Evolutionary conservation across 192 early-diverging fungal species (phyloP).

Genomic region (Mortierella claussenii): DNA sequence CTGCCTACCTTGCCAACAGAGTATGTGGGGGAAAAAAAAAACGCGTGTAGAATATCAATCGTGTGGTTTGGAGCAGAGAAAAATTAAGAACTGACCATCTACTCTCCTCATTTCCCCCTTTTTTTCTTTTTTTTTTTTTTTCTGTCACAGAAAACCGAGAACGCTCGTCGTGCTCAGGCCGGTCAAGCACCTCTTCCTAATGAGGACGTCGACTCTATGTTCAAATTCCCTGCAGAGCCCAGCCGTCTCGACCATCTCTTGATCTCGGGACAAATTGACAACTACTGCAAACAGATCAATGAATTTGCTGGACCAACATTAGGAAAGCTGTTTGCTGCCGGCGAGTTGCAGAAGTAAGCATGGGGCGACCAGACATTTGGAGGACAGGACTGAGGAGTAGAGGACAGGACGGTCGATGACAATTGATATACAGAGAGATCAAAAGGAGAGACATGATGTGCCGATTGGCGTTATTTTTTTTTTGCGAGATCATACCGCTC

Average conservation of each 20-base stretch:
- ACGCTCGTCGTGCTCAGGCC: conserved; percentile 72
- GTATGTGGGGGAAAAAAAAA: no score
- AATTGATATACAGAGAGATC: no score
- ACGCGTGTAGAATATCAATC: no score
- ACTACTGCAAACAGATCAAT: conserved; percentile 92
- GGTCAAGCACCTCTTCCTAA: conserved; percentile 82
- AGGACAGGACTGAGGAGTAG: no score
- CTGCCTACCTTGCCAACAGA: conserved; percentile 67
- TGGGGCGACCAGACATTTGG: no score
- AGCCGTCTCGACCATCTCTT: conserved; percentile 91
- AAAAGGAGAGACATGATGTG: no score
- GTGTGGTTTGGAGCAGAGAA: no score
- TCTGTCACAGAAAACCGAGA: conserved; percentile 69
- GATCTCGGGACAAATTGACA: conserved; percentile 90
- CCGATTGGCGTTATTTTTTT: no score
- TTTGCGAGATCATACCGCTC: no score
- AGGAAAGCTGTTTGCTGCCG: conserved; percentile 88
- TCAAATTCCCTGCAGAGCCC: conserved; percentile 86
- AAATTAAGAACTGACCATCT: no score
- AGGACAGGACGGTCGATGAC: no score
- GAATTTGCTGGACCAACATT: conserved; percentile 95
- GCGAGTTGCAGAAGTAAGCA: conserved; percentile 81
- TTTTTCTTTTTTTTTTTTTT: neutral
- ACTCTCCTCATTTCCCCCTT: no score
- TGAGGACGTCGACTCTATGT: conserved; percentile 77